Evolutionary conservation across 352 stramenopile species (phyloP).

Genomic region (Phytophthora nicotianae): DNA sequence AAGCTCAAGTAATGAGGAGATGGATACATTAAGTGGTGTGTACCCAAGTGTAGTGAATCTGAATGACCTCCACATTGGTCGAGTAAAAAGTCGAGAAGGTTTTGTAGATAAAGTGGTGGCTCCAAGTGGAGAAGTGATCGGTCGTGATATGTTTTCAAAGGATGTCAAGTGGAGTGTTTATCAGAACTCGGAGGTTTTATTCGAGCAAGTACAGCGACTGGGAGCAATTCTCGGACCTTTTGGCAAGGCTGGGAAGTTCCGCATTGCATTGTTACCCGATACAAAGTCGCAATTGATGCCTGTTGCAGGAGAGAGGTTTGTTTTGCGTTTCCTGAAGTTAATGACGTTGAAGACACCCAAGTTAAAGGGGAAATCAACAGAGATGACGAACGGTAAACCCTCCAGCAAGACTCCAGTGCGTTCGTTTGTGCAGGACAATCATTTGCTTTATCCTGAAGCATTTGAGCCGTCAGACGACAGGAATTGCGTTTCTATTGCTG

Average conservation of each 20-base stretch:
- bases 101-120: constrained; percentile 61
- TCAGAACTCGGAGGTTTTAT: constrained; percentile 50
- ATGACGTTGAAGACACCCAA: constrained; percentile 45
- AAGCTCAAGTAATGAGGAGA: constrained; percentile 20
- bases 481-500: not conserved
- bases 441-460: constrained; percentile 53
- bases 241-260: constrained; percentile 84
- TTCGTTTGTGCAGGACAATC: constrained; percentile 48
- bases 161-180: constrained; percentile 77
- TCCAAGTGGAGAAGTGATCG: constrained; percentile 43
- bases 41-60: constrained; percentile 32
- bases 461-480: constrained; percentile 19
- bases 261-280: constrained; percentile 37
- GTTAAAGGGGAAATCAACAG: constrained; percentile 19
- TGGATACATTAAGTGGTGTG: constrained; percentile 10
- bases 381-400: constrained; percentile 8
- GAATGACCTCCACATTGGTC: constrained; percentile 50
- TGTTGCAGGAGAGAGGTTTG: constrained; percentile 44
- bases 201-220: constrained; percentile 38
- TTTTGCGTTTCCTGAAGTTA: constrained; percentile 72
- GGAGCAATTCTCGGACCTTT: constrained; percentile 73
- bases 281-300: constrained; percentile 11
- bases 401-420: constrained; percentile 7
- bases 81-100: constrained; percentile 64
- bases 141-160: constrained; percentile 80